Conservation (phyloP, 139 green algal species). For the Tetraselmis chui region DNA sequence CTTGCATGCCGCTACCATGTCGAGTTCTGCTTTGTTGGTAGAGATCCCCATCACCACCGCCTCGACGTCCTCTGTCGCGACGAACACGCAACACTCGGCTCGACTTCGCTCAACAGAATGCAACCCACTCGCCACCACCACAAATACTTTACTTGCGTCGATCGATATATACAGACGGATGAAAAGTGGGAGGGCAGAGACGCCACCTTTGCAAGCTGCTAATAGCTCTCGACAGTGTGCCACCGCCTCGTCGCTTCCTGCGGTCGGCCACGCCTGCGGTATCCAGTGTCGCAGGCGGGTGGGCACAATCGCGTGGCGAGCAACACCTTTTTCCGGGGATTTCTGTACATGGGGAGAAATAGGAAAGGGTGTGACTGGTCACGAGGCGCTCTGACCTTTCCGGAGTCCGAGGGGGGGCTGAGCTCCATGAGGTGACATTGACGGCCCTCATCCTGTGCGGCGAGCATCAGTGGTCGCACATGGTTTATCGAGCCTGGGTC, state of each 20-base stretch:
- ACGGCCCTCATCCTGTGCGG: background rate
- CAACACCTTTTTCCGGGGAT: too few relatives aligned
- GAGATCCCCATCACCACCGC: background rate
- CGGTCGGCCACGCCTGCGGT: background rate
- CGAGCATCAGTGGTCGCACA: background rate
- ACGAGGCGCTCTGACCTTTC: too few relatives aligned
- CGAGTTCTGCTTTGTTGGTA: background rate
- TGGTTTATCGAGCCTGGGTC: background rate
- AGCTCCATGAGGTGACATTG: background rate
- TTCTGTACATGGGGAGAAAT: too few relatives aligned
- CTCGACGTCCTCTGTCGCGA: background rate
- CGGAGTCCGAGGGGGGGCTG: background rate
- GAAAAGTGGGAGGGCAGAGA: background rate
- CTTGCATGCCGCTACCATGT: background rate
- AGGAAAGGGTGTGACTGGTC: too few relatives aligned
- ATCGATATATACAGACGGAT: background rate
- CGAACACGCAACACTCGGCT: background rate
- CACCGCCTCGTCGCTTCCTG: background rate
- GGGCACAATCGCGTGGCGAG: background rate
- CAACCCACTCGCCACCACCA: too few relatives aligned
- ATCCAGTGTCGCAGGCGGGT: background rate
- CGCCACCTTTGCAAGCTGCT: background rate
- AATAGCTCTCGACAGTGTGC: background rate
- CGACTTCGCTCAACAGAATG: too few relatives aligned
- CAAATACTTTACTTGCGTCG: background rate